These are phyloP conservation scores for Trifolium repens DNA, from an alignment of 306 rosid species.

Conservation along the genomic window DNA sequence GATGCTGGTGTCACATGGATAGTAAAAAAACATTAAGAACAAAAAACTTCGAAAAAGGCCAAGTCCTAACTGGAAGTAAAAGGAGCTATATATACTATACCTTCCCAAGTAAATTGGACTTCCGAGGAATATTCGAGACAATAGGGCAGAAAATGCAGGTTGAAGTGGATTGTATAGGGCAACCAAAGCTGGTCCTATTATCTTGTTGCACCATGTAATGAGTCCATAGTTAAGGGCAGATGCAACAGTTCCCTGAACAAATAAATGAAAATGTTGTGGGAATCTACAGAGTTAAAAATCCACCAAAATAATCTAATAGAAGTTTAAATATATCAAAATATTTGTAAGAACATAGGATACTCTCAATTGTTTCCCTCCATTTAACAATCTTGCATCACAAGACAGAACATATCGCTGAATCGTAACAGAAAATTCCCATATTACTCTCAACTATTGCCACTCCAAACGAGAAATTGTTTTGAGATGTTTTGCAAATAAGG, in stretches of 20 bases:
- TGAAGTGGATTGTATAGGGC: conserved; percentile 95
- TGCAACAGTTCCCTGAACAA: conserved; percentile 76
- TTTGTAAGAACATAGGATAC: background rate
- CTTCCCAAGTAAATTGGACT: conserved; percentile 91
- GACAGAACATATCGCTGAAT: background rate
- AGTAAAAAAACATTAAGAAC: conserved; percentile 40
- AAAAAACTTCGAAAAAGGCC: conserved; percentile 38
- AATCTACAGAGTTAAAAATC: background rate
- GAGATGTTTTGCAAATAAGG: background rate
- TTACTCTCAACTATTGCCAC: background rate
- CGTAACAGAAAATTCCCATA: background rate
- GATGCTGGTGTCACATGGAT: conserved; percentile 60
- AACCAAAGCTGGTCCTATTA: conserved; percentile 92
- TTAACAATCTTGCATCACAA: conserved; percentile 17
- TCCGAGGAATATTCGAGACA: conserved; percentile 89
- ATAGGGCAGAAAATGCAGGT: conserved; percentile 75
- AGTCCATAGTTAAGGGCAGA: conserved; percentile 97
- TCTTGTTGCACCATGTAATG: conserved; percentile 86
- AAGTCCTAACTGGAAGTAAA: conserved; percentile 16
- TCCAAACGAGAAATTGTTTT: background rate
- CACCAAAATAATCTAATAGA: background rate
- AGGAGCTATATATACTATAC: conserved; percentile 47
- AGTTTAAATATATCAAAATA: conserved; percentile 1
- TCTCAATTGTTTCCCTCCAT: conserved; percentile 15
- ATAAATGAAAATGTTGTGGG: conserved; percentile 16